Percentiles rank a stretch among this genome's conserved stretches.
phyloP scores from a whole-genome alignment of 2,329 filamentous ascomycete species.

The Hypoxylon sp. region DNA sequence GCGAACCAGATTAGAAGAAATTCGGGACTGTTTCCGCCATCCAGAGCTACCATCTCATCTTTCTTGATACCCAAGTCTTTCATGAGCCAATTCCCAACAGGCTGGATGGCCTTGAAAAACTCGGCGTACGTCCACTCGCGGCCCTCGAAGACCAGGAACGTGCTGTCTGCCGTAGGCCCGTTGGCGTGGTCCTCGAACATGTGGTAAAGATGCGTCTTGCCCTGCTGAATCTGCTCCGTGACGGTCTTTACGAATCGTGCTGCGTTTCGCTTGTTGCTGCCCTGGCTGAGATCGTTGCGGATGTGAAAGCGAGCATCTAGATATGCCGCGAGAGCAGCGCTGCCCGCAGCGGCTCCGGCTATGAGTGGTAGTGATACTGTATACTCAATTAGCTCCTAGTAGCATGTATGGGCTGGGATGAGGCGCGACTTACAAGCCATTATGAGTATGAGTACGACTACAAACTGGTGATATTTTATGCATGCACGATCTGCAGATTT shows the following conservation, averaged over 20 bases:
- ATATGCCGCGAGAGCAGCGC: conserved; percentile 57
- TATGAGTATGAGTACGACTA: too few relatives aligned
- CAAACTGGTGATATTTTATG: too few relatives aligned
- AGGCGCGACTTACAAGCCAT: conserved; percentile 28
- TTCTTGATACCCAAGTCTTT: conserved; percentile 63
- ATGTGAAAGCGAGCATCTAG: conserved; percentile 74
- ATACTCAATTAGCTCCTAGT: conserved; percentile 1
- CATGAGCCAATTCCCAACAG: conserved; percentile 69
- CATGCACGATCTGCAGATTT: too few relatives aligned
- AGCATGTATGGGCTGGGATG: neutral
- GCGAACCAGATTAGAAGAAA: conserved; percentile 73
- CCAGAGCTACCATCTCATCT: conserved; percentile 69
- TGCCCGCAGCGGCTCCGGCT: conserved; percentile 38
- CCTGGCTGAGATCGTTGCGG: conserved; percentile 61
- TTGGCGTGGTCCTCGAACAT: conserved; percentile 40
- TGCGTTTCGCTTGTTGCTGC: conserved; percentile 51
- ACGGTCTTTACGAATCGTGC: conserved; percentile 54
- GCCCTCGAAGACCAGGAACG: conserved; percentile 64
- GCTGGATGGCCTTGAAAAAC: conserved; percentile 60
- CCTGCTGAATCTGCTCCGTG: conserved; percentile 45
- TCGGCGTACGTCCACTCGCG: conserved; percentile 68
- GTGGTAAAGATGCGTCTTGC: conserved; percentile 40
- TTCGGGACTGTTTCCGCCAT: conserved; percentile 72
- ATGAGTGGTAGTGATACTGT: conserved; percentile 28
- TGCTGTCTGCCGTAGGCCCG: conserved; percentile 31